phyloP scores from a whole-genome alignment of 1,284 basidiomycete genomes.

The Coniophora puteana region DNA sequence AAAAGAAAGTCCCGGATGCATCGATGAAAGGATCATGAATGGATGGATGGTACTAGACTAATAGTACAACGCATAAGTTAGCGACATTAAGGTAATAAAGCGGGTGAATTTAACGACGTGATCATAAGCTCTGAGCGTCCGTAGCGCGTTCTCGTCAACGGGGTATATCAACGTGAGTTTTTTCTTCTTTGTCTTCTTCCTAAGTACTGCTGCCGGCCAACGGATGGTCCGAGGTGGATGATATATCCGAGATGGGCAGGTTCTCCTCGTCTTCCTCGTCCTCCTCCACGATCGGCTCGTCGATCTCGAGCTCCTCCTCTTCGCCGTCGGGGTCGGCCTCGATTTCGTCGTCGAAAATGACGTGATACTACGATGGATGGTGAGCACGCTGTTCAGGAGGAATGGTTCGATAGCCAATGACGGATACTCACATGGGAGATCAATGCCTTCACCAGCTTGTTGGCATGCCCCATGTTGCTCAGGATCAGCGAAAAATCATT shows the following conservation, averaged over 20 bases:
- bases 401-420: no score
- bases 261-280: conserved; percentile 39
- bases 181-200: no score
- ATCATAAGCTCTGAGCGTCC: no score
- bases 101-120: no score
- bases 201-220: no score
- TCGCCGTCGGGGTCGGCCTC: conserved; percentile 41
- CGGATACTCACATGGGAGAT: conserved; percentile 73
- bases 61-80: no score
- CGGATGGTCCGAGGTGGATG: conserved; percentile 17
- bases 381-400: conserved; percentile 7
- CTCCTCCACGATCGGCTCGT: conserved; percentile 45
- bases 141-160: no score
- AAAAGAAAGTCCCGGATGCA: no score
- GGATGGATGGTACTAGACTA: no score
- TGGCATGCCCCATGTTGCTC: conserved; percentile 72
- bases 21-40: no score
- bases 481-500: conserved; percentile 74
- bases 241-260: conserved; percentile 24
- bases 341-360: conserved; percentile 46
- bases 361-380: conserved; percentile 34
- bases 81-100: no score
- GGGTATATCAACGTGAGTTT: no score
- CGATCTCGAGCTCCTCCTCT: conserved; percentile 42
- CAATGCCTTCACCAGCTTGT: conserved; percentile 72